phyloP scores from a whole-genome alignment of 2,329 filamentous ascomycete species.

The Chaetomium strumarium region DNA sequence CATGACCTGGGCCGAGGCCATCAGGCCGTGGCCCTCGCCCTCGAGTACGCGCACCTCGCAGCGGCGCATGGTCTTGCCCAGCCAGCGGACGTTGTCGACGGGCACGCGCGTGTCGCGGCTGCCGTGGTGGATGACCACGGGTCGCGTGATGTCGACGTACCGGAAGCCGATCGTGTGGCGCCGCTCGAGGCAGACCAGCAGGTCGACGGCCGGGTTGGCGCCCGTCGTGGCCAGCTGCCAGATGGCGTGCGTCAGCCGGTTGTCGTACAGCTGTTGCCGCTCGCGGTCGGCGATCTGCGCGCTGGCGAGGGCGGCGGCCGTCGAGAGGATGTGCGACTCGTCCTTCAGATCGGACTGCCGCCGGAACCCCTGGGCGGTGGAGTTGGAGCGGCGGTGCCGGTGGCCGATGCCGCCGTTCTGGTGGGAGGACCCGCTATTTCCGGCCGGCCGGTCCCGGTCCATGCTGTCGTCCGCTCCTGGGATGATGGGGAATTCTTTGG shows the following conservation, averaged over 20 bases:
- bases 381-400: conserved; percentile 25
- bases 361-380: conserved; percentile 13
- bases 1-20: conserved; percentile 94
- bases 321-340: conserved; percentile 37
- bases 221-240: conserved; percentile 89
- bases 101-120: conserved; percentile 86
- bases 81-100: conserved; percentile 90
- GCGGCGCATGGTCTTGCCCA: conserved; percentile 86
- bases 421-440: conserved; percentile 14
- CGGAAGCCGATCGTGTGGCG: conserved; percentile 89
- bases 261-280: conserved; percentile 71
- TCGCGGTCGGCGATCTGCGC: conserved; percentile 63
- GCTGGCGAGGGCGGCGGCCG: conserved; percentile 38
- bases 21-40: conserved; percentile 88
- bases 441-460: conserved; percentile 40
- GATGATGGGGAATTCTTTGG: conserved; percentile 14
- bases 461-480: conserved; percentile 37
- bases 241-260: conserved; percentile 81
- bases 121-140: conserved; percentile 91
- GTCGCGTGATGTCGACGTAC: conserved; percentile 89
- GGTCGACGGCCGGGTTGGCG: conserved; percentile 88
- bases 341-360: conserved; percentile 24
- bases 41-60: conserved; percentile 89
- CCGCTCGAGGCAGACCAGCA: conserved; percentile 87
- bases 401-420: conserved; percentile 16